Evolutionary conservation across 2,329 filamentous ascomycete genomes (phyloP), one percentile per base, ranked within the genome.

Genomic region (Chrysosporium queenslandicum): DNA sequence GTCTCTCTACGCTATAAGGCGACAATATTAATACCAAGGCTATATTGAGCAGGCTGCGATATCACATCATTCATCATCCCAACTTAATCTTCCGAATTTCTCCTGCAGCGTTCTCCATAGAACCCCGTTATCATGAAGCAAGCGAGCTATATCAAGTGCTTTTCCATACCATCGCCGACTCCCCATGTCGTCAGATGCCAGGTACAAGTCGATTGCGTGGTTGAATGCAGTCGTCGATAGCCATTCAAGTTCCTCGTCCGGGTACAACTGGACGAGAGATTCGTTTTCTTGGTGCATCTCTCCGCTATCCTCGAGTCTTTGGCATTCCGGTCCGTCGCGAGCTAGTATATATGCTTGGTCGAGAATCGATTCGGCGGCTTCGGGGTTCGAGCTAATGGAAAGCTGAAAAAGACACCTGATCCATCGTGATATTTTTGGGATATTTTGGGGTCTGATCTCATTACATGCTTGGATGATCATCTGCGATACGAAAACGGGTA

Each of bases 381-480:
- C n/a, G 30, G 60, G 50, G 20, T 62, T 61, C 4, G 51, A 70
- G 1, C 77, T 71, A 0, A 89, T 68, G 0, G 84, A 77, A 0
- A 81, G 73, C 56, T 86, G 83, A 58, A 91, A 86, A 1, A 92
- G 73, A 59, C 86, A 89, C 1, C 87, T 80, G 42, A 91, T 78
- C 71, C 92, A 94, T 60, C 84, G 85, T 6, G 85, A 79, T 0
- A 94, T 71, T 59, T 80, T 82, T 0, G 84, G 76, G 41, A 82
- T 80, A 0, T 66, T 61, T 16, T 81, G 75, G 1, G 81, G 66
- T 0, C 67, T 46, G 14, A 9, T 27, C 11, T 48, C 20, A 14
- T 39, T 72, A 67, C 80, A 84, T 16, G 85, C 81, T 45, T 81
- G 73, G 60, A 86, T 85, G 61, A 92, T 79, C 54, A 90, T 81